Evolutionary conservation across 2,329 filamentous ascomycete genomes (phyloP).

Genomic region (Diplocarpon rosae): DNA sequence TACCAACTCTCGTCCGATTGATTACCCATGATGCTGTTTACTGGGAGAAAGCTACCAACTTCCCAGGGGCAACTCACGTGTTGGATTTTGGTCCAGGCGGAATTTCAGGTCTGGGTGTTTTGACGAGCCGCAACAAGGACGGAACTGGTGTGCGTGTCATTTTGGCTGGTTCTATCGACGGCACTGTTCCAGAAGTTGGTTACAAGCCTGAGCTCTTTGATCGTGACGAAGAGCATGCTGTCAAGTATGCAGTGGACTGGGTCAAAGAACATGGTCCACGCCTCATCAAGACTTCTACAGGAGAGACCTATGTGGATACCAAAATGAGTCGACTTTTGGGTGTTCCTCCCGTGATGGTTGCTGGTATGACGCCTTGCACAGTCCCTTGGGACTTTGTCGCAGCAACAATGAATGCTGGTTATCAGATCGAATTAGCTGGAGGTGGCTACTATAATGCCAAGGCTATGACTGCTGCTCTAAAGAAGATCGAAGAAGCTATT

Average conservation of each 20-base stretch:
- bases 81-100: conserved; percentile 95
- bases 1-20: conserved; percentile 77
- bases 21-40: conserved; percentile 91
- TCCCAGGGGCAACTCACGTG: conserved; percentile 84
- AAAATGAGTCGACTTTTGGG: conserved; percentile 87
- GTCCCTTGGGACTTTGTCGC: conserved; percentile 87
- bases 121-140: conserved; percentile 98
- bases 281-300: conserved; percentile 77
- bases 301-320: conserved; percentile 87
- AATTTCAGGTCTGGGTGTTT: conserved; percentile 86
- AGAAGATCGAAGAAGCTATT: conserved; percentile 75
- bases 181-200: conserved; percentile 79
- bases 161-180: conserved; percentile 84
- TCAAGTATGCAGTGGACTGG: conserved; percentile 95
- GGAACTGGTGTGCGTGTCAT: conserved; percentile 96
- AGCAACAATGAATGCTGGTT: conserved; percentile 89
- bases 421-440: conserved; percentile 81
- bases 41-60: conserved; percentile 91
- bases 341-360: conserved; percentile 77
- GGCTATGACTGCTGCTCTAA: conserved; percentile 71
- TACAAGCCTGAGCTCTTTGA: conserved; percentile 98
- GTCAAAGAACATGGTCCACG: conserved; percentile 94
- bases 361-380: conserved; percentile 87
- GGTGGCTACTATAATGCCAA: conserved; percentile 81
- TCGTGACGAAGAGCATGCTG: conserved; percentile 84